Evolutionary conservation across 2,329 filamentous ascomycete genomes (phyloP).

Genomic region (Colletotrichum viniferum): DNA sequence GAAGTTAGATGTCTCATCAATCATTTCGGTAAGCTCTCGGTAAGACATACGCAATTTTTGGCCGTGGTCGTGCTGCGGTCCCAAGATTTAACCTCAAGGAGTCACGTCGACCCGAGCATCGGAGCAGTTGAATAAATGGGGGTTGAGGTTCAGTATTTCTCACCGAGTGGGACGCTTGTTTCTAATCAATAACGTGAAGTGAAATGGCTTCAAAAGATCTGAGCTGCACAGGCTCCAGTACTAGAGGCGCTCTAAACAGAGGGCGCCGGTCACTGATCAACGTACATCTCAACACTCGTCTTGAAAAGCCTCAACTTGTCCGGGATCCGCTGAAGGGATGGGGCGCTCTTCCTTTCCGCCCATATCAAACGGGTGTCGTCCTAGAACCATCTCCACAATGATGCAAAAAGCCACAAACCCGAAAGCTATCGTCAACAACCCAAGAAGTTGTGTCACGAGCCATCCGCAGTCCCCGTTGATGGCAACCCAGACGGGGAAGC

Average conservation of each 20-base stretch:
- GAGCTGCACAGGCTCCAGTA: too few species aligned
- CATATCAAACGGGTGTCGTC: background rate
- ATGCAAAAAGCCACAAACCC: background rate
- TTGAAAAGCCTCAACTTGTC: background rate
- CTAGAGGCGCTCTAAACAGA: too few species aligned
- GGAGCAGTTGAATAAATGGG: too few species aligned
- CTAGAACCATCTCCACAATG: background rate
- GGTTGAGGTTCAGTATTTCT: too few species aligned
- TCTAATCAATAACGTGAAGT: too few species aligned
- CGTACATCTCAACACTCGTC: background rate
- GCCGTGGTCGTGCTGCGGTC: background rate
- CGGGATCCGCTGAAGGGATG: accelerated
- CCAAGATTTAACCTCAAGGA: background rate
- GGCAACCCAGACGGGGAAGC: background rate
- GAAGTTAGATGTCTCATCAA: background rate
- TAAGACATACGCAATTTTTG: background rate
- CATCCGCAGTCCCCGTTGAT: background rate
- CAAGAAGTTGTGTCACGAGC: accelerated
- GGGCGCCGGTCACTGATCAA: background rate
- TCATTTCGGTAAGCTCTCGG: background rate
- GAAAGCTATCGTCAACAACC: accelerated
- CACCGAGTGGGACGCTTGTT: too few species aligned
- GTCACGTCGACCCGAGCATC: too few species aligned
- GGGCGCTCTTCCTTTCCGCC: background rate
- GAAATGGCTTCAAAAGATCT: too few species aligned